phyloP scores from a whole-genome alignment of 352 stramenopile species.

The Pythium sp. region DNA sequence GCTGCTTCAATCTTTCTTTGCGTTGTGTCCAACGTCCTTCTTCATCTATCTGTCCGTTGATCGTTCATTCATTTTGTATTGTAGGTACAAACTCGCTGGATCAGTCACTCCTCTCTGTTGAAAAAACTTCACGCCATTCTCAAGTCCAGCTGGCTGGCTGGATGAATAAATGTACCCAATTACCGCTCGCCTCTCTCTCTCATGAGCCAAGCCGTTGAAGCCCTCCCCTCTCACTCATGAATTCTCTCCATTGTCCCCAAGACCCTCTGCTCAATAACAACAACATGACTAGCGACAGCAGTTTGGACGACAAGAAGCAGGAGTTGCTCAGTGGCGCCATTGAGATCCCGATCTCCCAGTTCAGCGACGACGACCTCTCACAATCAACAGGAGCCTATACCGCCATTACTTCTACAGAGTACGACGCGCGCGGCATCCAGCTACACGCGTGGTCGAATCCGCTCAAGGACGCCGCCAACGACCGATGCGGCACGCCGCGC shows the following conservation, averaged over 20 bases:
- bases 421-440: neutral
- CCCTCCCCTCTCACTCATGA: neutral
- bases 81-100: too few relatives aligned
- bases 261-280: neutral
- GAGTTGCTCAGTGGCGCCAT: neutral
- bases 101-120: too few relatives aligned
- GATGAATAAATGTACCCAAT: too few relatives aligned
- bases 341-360: neutral
- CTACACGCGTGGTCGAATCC: neutral
- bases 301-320: neutral
- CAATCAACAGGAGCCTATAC: neutral
- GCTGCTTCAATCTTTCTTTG: too few relatives aligned
- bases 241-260: neutral
- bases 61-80: too few relatives aligned
- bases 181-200: too few relatives aligned
- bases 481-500: neutral
- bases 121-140: too few relatives aligned
- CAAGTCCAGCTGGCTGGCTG: too few relatives aligned
- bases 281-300: neutral
- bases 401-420: neutral
- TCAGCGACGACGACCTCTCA: neutral
- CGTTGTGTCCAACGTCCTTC: too few relatives aligned
- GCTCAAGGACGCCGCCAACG: neutral
- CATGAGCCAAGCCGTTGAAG: too few relatives aligned
- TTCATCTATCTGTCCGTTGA: too few relatives aligned